These are phyloP conservation scores for Fusarium compactum DNA, from an alignment of 2,329 filamentous ascomycete species.

Conservation along the genomic window DNA sequence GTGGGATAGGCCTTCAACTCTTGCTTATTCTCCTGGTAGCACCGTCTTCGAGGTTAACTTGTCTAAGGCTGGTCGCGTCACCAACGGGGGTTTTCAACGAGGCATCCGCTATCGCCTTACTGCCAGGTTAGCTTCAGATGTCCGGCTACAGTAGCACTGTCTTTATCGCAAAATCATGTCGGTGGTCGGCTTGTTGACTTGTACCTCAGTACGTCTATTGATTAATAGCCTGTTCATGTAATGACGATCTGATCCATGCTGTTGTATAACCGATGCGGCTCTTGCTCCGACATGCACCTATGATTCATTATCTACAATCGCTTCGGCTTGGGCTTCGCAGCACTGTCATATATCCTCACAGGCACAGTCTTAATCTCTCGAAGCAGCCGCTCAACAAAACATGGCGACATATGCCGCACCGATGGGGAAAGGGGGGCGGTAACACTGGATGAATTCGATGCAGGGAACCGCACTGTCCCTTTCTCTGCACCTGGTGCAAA, in stretches of 20 bases:
- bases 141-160: constrained; percentile 4
- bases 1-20: constrained; percentile 28
- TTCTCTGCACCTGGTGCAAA: constrained; percentile 39
- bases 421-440: constrained; percentile 36
- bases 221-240: background rate
- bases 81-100: constrained; percentile 32
- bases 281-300: background rate
- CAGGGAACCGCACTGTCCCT: constrained; percentile 45
- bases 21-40: constrained; percentile 39
- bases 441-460: constrained; percentile 46
- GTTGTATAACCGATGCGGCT: background rate
- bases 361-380: background rate
- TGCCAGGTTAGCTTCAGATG: constrained; percentile 11
- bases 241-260: background rate
- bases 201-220: background rate
- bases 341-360: background rate
- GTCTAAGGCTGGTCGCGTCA: constrained; percentile 40
- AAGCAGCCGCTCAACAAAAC: constrained; percentile 26
- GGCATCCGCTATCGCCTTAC: constrained; percentile 22
- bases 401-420: constrained; percentile 36
- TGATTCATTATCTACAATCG: background rate
- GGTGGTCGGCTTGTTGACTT: background rate
- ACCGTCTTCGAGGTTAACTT: constrained; percentile 49
- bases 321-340: background rate
- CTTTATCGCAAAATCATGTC: background rate